Base-by-base conservation (phyloP, 139 green algal species). In the Medakamo hakoo region DNA sequence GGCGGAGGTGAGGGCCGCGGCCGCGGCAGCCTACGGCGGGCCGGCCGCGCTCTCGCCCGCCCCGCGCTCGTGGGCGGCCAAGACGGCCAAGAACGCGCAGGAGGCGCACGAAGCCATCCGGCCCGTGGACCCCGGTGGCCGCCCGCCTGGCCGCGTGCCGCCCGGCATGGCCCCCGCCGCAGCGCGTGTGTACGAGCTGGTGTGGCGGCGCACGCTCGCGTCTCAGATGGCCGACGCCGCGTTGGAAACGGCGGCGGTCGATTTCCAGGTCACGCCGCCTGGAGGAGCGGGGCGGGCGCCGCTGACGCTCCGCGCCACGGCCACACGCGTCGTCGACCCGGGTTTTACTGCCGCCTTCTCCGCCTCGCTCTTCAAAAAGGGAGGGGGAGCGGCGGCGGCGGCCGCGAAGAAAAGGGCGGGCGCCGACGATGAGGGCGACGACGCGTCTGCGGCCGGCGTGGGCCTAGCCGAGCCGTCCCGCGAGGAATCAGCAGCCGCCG, bases 21-120 rank as follows among this genome's bases (percentile, higher is more conserved):
- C 82, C 4, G 49, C 4, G 26, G 40, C 60, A 1, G 19, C 59
- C 16, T 83, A 71, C 29, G 81, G 81, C 0, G n/a, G n/a, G n/a
- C 0, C 24, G 0, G 58, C 69, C 0, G 73, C 71, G 30, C 48
- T 92, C 55, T 75, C 77, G 22, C 20, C 62, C 0, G 22, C 31
- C 22, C 59, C 73, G 2, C 61, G 58, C 14, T 22, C 65, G 32
- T 84, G 75, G 67, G 79, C 74, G 58, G 63, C 40, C 25, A 66
- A 63, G 28, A 40, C 52, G 24, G 69, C 68, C 21, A 84, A 86
- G 73, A 86, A 83, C 63, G 79, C 83, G 0, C 88, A 97, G 77
- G 90, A 96, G 71, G 90, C 90, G 1, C 90, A 97, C 70, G 90
- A 96, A 68, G 88, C 90, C 5, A 92, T 97, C 52, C 78, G 88